A percentile compares a stretch with the other conserved stretches of the same genome.
phyloP scores from a whole-genome alignment of 192 early-diverging fungal species.

The Podila verticillata region DNA sequence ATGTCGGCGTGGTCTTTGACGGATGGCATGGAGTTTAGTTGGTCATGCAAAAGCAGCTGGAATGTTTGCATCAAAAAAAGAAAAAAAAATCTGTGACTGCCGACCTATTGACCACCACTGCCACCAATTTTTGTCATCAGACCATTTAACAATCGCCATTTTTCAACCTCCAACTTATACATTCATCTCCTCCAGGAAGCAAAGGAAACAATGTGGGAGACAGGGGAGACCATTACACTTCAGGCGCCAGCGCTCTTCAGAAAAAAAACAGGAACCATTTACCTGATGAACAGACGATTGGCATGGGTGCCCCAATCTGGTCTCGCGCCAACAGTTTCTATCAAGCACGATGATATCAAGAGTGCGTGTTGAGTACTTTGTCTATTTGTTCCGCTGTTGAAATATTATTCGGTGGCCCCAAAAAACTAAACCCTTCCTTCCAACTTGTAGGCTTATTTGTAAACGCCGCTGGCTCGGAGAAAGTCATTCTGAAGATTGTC shows the following conservation, averaged over 20 bases:
- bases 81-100: conserved; percentile 2
- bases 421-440: not conserved
- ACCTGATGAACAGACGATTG: conserved; percentile 63
- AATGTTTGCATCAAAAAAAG: not conserved
- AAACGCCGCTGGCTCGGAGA: conserved; percentile 55
- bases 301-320: conserved; percentile 62
- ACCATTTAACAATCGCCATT: conserved; percentile 58
- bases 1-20: conserved; percentile 8
- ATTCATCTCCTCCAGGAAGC: conserved; percentile 57
- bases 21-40: not conserved
- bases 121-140: conserved; percentile 57
- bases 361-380: conserved; percentile 10
- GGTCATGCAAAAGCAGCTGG: not conserved
- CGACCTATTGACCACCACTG: not conserved
- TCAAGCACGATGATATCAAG: conserved; percentile 57
- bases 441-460: conserved; percentile 38
- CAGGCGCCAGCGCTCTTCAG: conserved; percentile 14
- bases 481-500: conserved; percentile 66
- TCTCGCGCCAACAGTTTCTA: conserved; percentile 53
- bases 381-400: not conserved
- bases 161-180: conserved; percentile 53
- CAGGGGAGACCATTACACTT: conserved; percentile 26
- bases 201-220: conserved; percentile 23
- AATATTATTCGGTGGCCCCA: not conserved
- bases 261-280: conserved; percentile 54